These are phyloP conservation scores for Hypomyces rosellus DNA, from an alignment of 2,329 filamentous ascomycete genomes.

Conservation along the genomic window DNA sequence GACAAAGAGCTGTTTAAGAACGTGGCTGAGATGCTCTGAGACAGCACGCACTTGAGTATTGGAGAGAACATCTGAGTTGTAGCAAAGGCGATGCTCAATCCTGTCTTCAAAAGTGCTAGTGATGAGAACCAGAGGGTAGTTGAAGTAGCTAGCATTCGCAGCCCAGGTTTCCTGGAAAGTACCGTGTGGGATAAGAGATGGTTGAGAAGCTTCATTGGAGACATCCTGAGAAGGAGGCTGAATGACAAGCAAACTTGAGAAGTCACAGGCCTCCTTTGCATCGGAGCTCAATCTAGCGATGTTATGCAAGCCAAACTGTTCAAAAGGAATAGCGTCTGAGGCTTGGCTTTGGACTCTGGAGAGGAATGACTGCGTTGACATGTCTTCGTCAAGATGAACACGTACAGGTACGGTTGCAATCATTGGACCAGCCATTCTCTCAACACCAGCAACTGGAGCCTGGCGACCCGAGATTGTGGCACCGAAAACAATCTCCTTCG, in stretches of 20 bases:
- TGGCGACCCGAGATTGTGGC: slow-evolving; percentile 14
- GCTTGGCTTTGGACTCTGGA: slow-evolving; percentile 11
- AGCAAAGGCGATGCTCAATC: not conserved
- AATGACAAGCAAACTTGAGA: slow-evolving; percentile 5
- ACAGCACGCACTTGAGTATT: not conserved
- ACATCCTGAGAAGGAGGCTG: not conserved
- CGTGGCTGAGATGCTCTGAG: not conserved
- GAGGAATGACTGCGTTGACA: slow-evolving; percentile 8
- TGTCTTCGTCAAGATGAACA: slow-evolving; percentile 9
- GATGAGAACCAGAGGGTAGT: slow-evolving; percentile 3
- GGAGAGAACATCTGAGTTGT: not conserved
- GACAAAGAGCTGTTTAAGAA: not conserved
- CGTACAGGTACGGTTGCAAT: slow-evolving; percentile 14
- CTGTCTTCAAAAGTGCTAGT: not conserved
- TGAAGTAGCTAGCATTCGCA: too few relatives aligned
- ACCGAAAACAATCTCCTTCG: slow-evolving; percentile 14
- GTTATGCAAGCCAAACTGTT: slow-evolving; percentile 8
- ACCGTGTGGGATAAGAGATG: too few relatives aligned
- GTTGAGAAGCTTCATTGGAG: not conserved
- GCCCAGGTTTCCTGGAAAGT: too few relatives aligned
- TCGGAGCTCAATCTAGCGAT: slow-evolving; percentile 2
- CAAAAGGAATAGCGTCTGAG: slow-evolving; percentile 3
- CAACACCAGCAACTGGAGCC: slow-evolving; percentile 3
- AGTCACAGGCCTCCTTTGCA: slow-evolving; percentile 3
- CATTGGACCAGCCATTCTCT: not conserved